Percentiles rank a stretch among this genome's conserved stretches.
Conservation (phyloP, 805 yeast species). For the Kluyveromyces lactis region DNA sequence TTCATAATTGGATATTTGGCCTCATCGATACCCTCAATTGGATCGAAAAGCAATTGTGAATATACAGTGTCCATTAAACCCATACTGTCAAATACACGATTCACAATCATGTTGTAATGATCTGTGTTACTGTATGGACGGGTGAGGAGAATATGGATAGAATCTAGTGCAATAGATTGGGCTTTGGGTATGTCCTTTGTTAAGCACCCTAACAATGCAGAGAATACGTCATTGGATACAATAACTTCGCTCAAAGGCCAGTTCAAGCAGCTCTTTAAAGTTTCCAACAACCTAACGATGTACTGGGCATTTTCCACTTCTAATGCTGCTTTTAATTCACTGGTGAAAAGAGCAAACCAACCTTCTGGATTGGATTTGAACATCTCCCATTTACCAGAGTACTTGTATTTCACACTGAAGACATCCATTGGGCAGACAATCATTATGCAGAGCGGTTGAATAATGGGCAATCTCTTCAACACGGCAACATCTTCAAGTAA, state of each 20-base stretch:
- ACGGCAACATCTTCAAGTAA: slow-evolving; percentile 89
- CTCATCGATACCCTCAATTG: slow-evolving; percentile 65
- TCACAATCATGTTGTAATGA: slow-evolving; percentile 73
- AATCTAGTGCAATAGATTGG: slow-evolving; percentile 80
- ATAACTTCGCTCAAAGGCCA: slow-evolving; percentile 83
- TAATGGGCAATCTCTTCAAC: slow-evolving; percentile 62
- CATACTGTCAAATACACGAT: slow-evolving; percentile 78
- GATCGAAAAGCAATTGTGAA: slow-evolving; percentile 42
- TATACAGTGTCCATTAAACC: slow-evolving; percentile 58
- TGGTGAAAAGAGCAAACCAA: slow-evolving; percentile 75
- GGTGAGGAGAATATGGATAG: slow-evolving; percentile 81
- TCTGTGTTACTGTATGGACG: slow-evolving; percentile 55
- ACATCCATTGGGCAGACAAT: slow-evolving; percentile 66
- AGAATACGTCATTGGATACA: slow-evolving; percentile 55
- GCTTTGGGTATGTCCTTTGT: slow-evolving; percentile 54
- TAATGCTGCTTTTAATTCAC: slow-evolving; percentile 41
- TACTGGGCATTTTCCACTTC: slow-evolving; percentile 36
- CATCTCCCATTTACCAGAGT: slow-evolving; percentile 36
- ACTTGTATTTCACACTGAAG: slow-evolving; percentile 52
- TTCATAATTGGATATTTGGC: slow-evolving; percentile 72
- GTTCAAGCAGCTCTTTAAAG: slow-evolving; percentile 80
- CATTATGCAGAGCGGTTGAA: slow-evolving; percentile 78
- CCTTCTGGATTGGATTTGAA: slow-evolving; percentile 72
- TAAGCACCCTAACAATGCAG: slow-evolving; percentile 52
- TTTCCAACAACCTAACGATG: slow-evolving; percentile 63